Evolutionary conservation across 1,139 yeast species (phyloP).

Genomic region (Kluyveromyces sp.): DNA sequence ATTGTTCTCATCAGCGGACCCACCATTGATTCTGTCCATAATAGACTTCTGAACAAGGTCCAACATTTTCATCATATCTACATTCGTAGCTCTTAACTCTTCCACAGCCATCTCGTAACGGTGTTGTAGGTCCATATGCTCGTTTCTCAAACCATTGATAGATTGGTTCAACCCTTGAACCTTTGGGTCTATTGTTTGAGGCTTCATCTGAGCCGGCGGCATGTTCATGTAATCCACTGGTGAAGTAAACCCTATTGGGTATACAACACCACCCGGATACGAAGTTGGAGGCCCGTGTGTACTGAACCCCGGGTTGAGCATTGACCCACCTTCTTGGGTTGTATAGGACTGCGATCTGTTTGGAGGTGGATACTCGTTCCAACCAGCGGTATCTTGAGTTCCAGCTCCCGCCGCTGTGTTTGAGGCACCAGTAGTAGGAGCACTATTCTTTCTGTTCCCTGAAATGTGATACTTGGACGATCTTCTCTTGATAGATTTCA

Average conservation of each 20-base stretch:
- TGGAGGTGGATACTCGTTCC: conserved; percentile 3
- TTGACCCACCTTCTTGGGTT: neutral
- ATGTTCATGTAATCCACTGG: conserved; percentile 6
- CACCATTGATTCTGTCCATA: conserved; percentile 10
- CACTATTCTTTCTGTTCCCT: conserved; percentile 9
- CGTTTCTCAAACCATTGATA: conserved; percentile 35
- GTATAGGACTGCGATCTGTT: conserved; percentile 1
- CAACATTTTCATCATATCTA: conserved; percentile 44
- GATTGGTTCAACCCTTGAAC: conserved; percentile 31
- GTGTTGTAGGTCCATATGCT: conserved; percentile 36
- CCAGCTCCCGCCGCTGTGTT: conserved; percentile 5
- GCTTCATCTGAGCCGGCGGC: conserved; percentile 9
- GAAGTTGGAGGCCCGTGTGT: neutral
- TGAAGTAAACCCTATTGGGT: conserved; percentile 4
- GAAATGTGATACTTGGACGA: conserved; percentile 44
- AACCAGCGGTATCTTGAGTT: conserved; percentile 4
- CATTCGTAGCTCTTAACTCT: conserved; percentile 42
- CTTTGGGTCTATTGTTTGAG: conserved; percentile 10
- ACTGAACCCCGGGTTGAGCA: neutral
- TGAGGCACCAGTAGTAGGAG: conserved; percentile 7
- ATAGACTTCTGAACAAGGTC: conserved; percentile 39
- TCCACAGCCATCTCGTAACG: conserved; percentile 42
- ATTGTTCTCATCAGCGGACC: neutral
- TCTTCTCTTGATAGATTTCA: conserved; percentile 56
- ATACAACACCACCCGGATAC: neutral